Percentiles rank a stretch among this genome's conserved stretches.
Conservation (phyloP, 768 basidiomycete species). For the Calocybe cyanea region DNA sequence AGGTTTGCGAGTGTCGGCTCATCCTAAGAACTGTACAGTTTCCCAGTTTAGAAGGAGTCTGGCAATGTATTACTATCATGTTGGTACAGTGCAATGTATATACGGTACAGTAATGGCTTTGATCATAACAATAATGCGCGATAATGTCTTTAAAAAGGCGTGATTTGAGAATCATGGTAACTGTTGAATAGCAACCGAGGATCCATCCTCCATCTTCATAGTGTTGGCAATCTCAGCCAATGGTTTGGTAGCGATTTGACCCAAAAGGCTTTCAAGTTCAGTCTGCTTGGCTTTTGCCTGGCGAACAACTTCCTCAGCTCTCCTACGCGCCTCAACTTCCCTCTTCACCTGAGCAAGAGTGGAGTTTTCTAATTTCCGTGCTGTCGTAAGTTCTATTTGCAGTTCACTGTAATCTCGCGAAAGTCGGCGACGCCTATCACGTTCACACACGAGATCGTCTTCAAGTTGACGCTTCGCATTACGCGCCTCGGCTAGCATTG, state of each 20-base stretch:
- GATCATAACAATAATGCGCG: slow-evolving; percentile 7
- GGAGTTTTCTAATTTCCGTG: slow-evolving; percentile 25
- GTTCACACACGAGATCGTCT: slow-evolving; percentile 31
- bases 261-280: slow-evolving; percentile 12
- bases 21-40: slow-evolving; percentile 45
- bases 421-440: slow-evolving; percentile 31
- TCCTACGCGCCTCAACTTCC: slow-evolving; percentile 62
- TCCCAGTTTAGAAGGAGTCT: slow-evolving; percentile 9
- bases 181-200: background rate
- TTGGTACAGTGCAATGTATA: background rate
- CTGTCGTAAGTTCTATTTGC: slow-evolving; percentile 26
- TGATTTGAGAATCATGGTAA: background rate
- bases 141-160: too few relatives aligned
- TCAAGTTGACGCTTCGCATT: slow-evolving; percentile 42
- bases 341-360: slow-evolving; percentile 24
- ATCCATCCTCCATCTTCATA: slow-evolving; percentile 7
- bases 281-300: slow-evolving; percentile 19
- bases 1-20: slow-evolving; percentile 40
- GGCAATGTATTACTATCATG: background rate
- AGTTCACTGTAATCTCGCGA: slow-evolving; percentile 30
- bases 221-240: slow-evolving; percentile 14
- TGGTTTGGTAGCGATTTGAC: slow-evolving; percentile 8
- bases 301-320: slow-evolving; percentile 57
- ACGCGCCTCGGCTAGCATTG: slow-evolving; percentile 28
- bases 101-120: background rate